Base-by-base conservation (phyloP, 495 filamentous ascomycete species). In the Aspergillus diversus region DNA sequence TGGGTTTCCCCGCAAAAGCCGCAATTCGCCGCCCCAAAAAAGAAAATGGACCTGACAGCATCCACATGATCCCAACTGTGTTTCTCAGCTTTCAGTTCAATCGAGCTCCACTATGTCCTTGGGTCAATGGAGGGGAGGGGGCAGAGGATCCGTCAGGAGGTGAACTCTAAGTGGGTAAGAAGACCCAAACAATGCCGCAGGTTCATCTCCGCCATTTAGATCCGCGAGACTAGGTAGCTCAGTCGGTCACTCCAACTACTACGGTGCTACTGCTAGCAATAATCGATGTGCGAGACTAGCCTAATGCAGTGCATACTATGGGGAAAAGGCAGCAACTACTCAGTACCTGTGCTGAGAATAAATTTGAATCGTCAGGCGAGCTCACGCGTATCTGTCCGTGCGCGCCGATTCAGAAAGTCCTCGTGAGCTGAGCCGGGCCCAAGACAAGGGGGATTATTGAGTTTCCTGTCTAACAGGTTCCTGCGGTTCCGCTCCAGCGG, bases 11-110 rank as follows among this genome's bases (percentile, higher is more conserved):
- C 64, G 63, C 65, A 72, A 71, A 72, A 72, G 69, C 64, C 69
- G 69, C 69, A 69, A 66, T 67, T 66, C 69, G 69, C 69, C 69
- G 69, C 69, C 65, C 61, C 67, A 71, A 68, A 71, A 68, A 64
- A 67, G 61, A 64, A 71, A 68, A 61, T 56, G 59, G 59, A 65
- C 63, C 63, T 67, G 61, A 69, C 67, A 69, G 69, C 64, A 71
- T 69, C 69, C 69, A 71, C 69, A 69, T 71, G 69, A 71, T 71
- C 64, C 21, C 55, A 64, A 64, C 62, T 59, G 61, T 61, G 50
- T 62, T 64, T 66, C 60, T 64, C 66, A 69, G 64, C 66, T 61
- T 61, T 62, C 61, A 55, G 57, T 60, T 39, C 53, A 55, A 68
- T 68, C 35, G 61, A 71, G 60, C 58, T 71, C 63, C 65, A 71